These are phyloP conservation scores for Pyrenochaeta sp. DNA, from an alignment of 2,329 filamentous ascomycete species.

Conservation along the genomic window DNA sequence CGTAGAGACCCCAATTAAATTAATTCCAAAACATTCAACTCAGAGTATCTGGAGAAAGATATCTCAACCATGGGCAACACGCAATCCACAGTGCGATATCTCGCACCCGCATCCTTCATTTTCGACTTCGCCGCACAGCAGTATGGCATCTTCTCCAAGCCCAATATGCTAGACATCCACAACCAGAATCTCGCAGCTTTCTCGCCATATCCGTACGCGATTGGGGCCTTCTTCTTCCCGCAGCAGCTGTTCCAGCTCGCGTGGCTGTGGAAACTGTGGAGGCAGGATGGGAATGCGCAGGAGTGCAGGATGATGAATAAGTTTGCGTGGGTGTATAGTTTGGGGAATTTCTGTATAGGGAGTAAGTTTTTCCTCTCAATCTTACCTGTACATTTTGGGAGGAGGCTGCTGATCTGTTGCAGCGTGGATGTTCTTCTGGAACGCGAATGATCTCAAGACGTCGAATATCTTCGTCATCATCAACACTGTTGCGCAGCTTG, in stretches of 20 bases:
- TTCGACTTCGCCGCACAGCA: conserved; percentile 66
- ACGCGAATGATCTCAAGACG: conserved; percentile 57
- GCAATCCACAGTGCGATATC: conserved; percentile 61
- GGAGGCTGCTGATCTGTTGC: neutral
- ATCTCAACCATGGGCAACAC: too few species aligned
- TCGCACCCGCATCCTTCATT: conserved; percentile 63
- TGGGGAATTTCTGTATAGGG: conserved; percentile 67
- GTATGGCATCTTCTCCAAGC: conserved; percentile 64
- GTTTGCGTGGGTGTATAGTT: conserved; percentile 62
- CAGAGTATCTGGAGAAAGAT: too few species aligned
- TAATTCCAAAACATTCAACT: too few species aligned
- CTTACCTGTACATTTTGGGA: neutral
- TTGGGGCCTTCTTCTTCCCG: conserved; percentile 67
- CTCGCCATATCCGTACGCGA: conserved; percentile 65
- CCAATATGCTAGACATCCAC: conserved; percentile 68
- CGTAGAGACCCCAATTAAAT: too few species aligned
- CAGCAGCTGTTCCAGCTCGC: conserved; percentile 66
- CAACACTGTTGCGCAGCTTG: conserved; percentile 64
- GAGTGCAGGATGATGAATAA: conserved; percentile 60
- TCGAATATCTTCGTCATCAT: conserved; percentile 64
- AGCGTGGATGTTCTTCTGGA: conserved; percentile 71
- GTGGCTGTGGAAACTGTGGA: conserved; percentile 65
- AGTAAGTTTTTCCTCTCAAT: conserved; percentile 47
- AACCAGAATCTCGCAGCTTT: conserved; percentile 66
- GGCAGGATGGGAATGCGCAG: conserved; percentile 53